Conservation (phyloP, 495 filamentous ascomycete genomes). For the Xylaria palmicola region DNA sequence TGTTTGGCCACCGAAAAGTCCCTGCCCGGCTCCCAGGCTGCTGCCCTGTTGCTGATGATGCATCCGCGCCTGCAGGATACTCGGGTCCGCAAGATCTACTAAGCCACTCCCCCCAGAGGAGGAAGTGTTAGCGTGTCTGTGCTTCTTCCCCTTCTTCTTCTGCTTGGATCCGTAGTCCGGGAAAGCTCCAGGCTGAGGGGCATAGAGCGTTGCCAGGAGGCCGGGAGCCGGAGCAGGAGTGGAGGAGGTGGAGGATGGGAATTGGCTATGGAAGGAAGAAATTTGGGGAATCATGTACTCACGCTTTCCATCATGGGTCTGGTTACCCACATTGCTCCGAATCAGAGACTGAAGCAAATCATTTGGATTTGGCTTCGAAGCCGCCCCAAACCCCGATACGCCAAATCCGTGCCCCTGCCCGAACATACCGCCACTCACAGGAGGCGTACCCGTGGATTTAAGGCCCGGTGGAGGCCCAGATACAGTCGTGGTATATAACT, state of each 20-base stretch:
- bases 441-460: constrained; percentile 90
- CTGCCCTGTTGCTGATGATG: constrained; percentile 71
- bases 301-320: constrained; percentile 88
- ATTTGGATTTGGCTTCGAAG: constrained; percentile 56
- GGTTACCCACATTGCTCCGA: constrained; percentile 53
- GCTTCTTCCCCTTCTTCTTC: constrained; percentile 99
- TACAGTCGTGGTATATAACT: constrained; percentile 66
- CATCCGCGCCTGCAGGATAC: constrained; percentile 97
- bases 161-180: constrained; percentile 88
- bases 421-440: constrained; percentile 64
- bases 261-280: constrained; percentile 69
- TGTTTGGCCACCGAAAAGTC: constrained; percentile 84
- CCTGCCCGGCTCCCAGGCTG: constrained; percentile 79
- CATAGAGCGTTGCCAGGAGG: constrained; percentile 87
- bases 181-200: constrained; percentile 75
- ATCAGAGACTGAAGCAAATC: constrained; percentile 81
- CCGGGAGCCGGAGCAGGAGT: constrained; percentile 85
- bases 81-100: constrained; percentile 99
- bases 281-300: constrained; percentile 63
- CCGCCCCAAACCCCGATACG: constrained; percentile 51
- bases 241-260: constrained; percentile 72
- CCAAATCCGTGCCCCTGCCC: constrained; percentile 62
- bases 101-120: constrained; percentile 94
- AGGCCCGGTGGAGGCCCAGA: constrained; percentile 93
- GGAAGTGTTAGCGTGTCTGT: constrained; percentile 99